Evolutionary conservation across 345 rosid genomes (phyloP), one percentile per base, ranked within the genome.

Genomic region (Citropsis articulata): DNA sequence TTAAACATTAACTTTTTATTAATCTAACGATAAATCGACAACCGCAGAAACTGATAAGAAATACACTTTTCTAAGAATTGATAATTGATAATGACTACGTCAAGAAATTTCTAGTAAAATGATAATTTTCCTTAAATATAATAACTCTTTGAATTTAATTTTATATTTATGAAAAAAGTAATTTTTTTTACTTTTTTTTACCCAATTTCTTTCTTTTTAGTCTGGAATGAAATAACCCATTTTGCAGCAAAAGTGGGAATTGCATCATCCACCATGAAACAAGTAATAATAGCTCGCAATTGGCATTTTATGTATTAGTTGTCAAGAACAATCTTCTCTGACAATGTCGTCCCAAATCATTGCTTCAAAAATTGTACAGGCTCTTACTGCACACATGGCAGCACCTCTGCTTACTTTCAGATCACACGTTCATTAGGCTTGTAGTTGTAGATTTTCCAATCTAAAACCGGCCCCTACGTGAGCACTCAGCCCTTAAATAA

Each of bases 301-400:
- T 72, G 68, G 40, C 45, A n/a, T 5, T 18, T 66, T 45, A 19
- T 10, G 8, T 27, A 38, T 53, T 25, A 62, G 75, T 64, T 59
- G 74, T 33, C 74, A 33, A 63, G 35, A 50, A 73, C 40, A 33
- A 1, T 38, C 31, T 25, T 18, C 10, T 63, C 78, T 71, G 82
- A 75, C 84, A 78, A 33, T 25, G 6, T 22, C 72, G 79, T 78
- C 75, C 72, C 50, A 69, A 55, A 81, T 77, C 81, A 78, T 79
- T 59, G 48, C 70, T 56, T 56, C 73, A 30, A 62, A 56, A 68
- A 69, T 48, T 28, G 42, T 8, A 27, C 10, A 27, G 10, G 4
- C 24, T 19, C 53, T 38, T 5, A 40, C 28, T 42, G 61, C 40
- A 53, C 80, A 84, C 80, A 80, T 81, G 84, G 71, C 80, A 25